These are phyloP conservation scores for Solanum paucissectum DNA, from an alignment of 257 asterid species.

Conservation along the genomic window DNA sequence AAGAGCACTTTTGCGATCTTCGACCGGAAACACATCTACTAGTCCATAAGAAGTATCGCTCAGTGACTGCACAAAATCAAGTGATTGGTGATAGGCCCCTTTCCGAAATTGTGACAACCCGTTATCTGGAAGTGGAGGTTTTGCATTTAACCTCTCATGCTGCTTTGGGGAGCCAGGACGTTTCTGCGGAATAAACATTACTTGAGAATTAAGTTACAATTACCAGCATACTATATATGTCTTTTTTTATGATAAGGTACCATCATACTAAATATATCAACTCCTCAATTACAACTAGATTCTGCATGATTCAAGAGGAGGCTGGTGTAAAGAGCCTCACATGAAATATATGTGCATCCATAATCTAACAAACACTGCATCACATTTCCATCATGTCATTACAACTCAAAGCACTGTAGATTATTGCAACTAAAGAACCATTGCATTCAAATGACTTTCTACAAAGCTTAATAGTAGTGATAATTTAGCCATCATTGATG, in stretches of 20 bases:
- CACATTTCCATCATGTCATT: neutral
- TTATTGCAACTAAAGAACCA: neutral
- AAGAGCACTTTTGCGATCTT: constrained; percentile 88
- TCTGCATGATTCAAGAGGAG: neutral
- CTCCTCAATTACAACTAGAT: neutral
- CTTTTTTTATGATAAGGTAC: neutral
- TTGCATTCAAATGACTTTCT: neutral
- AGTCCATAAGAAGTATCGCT: constrained; percentile 92
- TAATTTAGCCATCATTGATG: neutral
- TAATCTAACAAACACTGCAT: neutral
- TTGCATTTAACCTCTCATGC: constrained; percentile 51
- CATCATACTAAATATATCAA: neutral
- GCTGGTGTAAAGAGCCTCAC: neutral
- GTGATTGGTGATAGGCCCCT: constrained; percentile 92
- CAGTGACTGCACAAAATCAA: constrained; percentile 83
- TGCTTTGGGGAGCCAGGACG: constrained; percentile 76
- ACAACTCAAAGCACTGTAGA: neutral
- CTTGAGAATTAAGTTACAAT: neutral
- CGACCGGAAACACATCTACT: constrained; percentile 91
- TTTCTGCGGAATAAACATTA: constrained; percentile 40
- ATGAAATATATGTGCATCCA: neutral
- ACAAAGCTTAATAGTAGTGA: neutral
- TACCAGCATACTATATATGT: neutral
- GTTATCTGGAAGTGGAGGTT: constrained; percentile 88
- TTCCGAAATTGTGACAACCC: constrained; percentile 72